Evolutionary conservation across 208 protist genomes (phyloP).

Genomic region (Trypanosoma mega): DNA sequence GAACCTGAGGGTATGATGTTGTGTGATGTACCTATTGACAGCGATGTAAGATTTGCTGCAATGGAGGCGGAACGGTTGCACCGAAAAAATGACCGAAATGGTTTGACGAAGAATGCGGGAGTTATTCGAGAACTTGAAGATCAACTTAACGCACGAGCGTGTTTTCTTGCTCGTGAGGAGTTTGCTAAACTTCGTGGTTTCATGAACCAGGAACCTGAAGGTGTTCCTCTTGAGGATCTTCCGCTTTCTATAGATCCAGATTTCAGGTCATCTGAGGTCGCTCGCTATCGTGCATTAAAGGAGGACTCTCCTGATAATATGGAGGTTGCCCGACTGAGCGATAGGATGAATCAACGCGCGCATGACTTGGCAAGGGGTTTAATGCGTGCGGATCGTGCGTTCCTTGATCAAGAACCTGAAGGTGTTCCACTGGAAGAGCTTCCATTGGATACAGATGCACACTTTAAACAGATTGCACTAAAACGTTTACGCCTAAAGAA

Average conservation of each 20-base stretch:
- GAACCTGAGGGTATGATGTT: slow-evolving; percentile 85
- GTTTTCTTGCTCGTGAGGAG: slow-evolving; percentile 61
- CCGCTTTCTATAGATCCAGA: slow-evolving; percentile 74
- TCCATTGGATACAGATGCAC: slow-evolving; percentile 62
- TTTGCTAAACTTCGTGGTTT: slow-evolving; percentile 70
- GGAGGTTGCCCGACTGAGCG: slow-evolving; percentile 30
- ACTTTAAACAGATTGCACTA: slow-evolving; percentile 72
- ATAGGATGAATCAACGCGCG: slow-evolving; percentile 53
- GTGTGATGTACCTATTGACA: slow-evolving; percentile 74
- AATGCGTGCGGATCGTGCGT: slow-evolving; percentile 53
- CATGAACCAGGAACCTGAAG: slow-evolving; percentile 71
- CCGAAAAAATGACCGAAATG: slow-evolving; percentile 48
- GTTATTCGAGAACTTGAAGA: slow-evolving; percentile 60
- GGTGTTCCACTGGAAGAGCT: slow-evolving; percentile 65
- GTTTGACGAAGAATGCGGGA: slow-evolving; percentile 57
- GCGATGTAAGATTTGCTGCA: slow-evolving; percentile 47
- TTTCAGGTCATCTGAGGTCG: slow-evolving; percentile 77
- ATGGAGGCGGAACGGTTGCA: slow-evolving; percentile 78
- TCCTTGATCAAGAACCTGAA: slow-evolving; percentile 75
- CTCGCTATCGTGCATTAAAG: slow-evolving; percentile 57
- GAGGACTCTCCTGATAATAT: slow-evolving; percentile 31
- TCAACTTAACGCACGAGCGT: slow-evolving; percentile 71
- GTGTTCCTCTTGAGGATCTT: slow-evolving; percentile 63
- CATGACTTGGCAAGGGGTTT: slow-evolving; percentile 57
- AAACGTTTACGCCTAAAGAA: slow-evolving; percentile 58